Conservation (phyloP, 805 yeast species). For the Starmerella cellae region DNA sequence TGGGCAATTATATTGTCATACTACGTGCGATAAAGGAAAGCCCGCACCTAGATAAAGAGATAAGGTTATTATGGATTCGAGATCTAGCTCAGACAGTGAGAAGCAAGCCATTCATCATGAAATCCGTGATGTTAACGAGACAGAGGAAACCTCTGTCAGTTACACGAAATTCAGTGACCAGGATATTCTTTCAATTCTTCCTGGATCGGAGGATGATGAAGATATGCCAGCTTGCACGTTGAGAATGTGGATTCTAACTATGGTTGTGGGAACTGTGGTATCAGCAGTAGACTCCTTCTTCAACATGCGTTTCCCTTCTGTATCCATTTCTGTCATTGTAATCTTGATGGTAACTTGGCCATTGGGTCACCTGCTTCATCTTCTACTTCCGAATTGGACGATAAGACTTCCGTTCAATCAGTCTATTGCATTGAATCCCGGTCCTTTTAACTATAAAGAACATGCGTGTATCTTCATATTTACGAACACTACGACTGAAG, state of each 20-base stretch:
- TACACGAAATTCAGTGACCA: no score
- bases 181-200: constrained; percentile 10
- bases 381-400: constrained; percentile 26
- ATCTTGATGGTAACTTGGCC: constrained; percentile 54
- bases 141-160: no score
- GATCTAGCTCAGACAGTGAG: no score
- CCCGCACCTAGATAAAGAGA: no score
- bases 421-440: constrained; percentile 39
- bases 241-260: constrained; percentile 42
- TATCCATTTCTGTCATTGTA: constrained; percentile 40
- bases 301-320: constrained; percentile 43
- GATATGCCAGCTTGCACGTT: constrained; percentile 38
- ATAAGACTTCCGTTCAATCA: constrained; percentile 22
- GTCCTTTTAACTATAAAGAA: constrained; percentile 51
- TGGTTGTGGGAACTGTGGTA: constrained; percentile 43
- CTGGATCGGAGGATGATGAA: constrained; percentile 34
- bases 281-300: constrained; percentile 48
- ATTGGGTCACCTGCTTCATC: constrained; percentile 40
- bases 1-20: no score
- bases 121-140: no score
- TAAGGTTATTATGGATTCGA: no score
- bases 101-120: no score
- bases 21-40: no score
- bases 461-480: constrained; percentile 41
- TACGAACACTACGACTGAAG: constrained; percentile 19